A percentile compares a stretch with the other conserved stretches of the same genome.
phyloP scores from a whole-genome alignment of 768 basidiomycete species.

The Boletus insuetus region DNA sequence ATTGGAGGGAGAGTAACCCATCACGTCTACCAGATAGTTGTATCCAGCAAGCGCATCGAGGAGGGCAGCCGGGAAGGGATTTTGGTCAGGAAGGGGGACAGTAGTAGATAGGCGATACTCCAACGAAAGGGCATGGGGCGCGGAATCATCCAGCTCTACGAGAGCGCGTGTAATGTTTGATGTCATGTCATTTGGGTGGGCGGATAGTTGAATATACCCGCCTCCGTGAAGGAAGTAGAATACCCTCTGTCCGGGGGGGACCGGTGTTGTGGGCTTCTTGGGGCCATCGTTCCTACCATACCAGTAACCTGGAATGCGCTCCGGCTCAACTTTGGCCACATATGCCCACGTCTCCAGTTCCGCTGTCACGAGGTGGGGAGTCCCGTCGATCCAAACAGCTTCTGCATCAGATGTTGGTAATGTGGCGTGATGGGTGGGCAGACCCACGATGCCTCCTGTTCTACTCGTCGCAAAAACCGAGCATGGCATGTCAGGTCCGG shows the following conservation, averaged over 20 bases:
- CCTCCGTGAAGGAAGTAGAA: slow-evolving; percentile 67
- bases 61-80: slow-evolving; percentile 74
- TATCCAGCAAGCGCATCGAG: slow-evolving; percentile 76
- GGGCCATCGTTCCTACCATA: slow-evolving; percentile 40
- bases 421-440: slow-evolving; percentile 12
- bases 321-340: slow-evolving; percentile 38
- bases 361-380: slow-evolving; percentile 29
- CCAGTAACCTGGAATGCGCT: slow-evolving; percentile 59
- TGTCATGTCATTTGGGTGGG: slow-evolving; percentile 51
- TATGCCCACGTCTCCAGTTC: slow-evolving; percentile 27
- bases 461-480: background rate
- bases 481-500: slow-evolving; percentile 1
- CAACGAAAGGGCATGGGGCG: slow-evolving; percentile 54
- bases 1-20: slow-evolving; percentile 55
- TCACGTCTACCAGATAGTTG: slow-evolving; percentile 56
- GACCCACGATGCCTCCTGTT: slow-evolving; percentile 2
- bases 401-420: slow-evolving; percentile 8
- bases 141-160: slow-evolving; percentile 41
- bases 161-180: slow-evolving; percentile 46
- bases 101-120: slow-evolving; percentile 69
- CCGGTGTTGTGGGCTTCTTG: slow-evolving; percentile 33
- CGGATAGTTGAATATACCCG: slow-evolving; percentile 51
- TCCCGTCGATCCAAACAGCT: slow-evolving; percentile 34
- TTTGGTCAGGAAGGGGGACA: slow-evolving; percentile 38
- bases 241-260: slow-evolving; percentile 52